Evolutionary conservation across 2,329 filamentous ascomycete species (phyloP).

Genomic region (Magnaporthiopsis poae): DNA sequence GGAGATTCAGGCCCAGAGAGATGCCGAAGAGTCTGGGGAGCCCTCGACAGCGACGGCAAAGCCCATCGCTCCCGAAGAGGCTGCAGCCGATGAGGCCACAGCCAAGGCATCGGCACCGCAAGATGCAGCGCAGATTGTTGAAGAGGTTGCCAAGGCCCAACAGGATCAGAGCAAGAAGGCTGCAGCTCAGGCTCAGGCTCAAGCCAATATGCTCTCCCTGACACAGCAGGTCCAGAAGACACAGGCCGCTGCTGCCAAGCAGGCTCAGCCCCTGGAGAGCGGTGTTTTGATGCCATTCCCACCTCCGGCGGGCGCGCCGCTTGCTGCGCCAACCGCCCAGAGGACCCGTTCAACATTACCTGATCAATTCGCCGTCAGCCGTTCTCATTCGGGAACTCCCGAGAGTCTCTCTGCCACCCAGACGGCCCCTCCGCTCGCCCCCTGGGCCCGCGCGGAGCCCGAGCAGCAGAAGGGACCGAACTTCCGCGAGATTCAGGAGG

Average conservation of each 20-base stretch:
- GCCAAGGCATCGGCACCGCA: conserved; percentile 3
- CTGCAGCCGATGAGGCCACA: conserved; percentile 12
- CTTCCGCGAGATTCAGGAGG: conserved; percentile 91
- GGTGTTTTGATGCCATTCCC: conserved; percentile 70
- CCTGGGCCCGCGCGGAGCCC: conserved; percentile 89
- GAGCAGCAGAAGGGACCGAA: conserved; percentile 76
- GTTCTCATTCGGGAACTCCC: conserved; percentile 72
- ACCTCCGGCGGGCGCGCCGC: conserved; percentile 56
- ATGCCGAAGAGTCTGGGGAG: conserved; percentile 34
- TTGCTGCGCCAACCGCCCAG: conserved; percentile 82
- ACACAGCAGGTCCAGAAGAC: conserved; percentile 80
- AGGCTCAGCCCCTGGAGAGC: conserved; percentile 23
- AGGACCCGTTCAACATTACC: conserved; percentile 74
- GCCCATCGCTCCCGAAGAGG: conserved; percentile 15
- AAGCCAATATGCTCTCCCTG: conserved; percentile 49
- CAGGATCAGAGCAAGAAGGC: background rate
- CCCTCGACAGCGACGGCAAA: conserved; percentile 17
- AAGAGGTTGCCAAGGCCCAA: conserved; percentile 8
- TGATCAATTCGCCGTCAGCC: conserved; percentile 49
- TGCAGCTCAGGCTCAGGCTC: conserved; percentile 26
- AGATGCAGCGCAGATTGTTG: conserved; percentile 8
- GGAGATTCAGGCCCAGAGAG: conserved; percentile 62
- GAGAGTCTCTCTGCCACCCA: conserved; percentile 35
- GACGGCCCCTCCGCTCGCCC: conserved; percentile 56
- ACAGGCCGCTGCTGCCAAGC: conserved; percentile 44